A percentile compares a stretch with the other conserved stretches of the same genome.
Conservation (phyloP, 805 yeast genomes). For the Brettanomyces anomalus region DNA sequence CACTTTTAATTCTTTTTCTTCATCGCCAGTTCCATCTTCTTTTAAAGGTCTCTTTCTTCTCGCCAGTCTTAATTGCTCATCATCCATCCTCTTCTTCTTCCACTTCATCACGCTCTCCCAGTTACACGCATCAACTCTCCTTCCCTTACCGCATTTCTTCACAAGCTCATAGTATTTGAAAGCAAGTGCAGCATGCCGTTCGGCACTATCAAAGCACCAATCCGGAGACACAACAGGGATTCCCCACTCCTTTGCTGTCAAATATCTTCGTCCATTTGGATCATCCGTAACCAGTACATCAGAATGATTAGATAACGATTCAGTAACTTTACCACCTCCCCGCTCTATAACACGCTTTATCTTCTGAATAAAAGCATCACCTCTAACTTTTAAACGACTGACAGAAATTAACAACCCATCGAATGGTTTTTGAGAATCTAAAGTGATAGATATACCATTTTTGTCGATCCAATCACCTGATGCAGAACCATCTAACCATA, state of each 20-base stretch:
- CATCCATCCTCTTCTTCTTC: conserved; percentile 6
- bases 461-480: neutral
- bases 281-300: conserved; percentile 41
- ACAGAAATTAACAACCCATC: conserved; percentile 32
- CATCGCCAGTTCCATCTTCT: conserved; percentile 5
- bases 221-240: conserved; percentile 47
- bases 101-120: conserved; percentile 8
- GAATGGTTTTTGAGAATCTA: conserved; percentile 31
- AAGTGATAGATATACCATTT: neutral
- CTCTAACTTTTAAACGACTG: conserved; percentile 17
- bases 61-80: neutral
- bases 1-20: conserved; percentile 18
- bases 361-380: conserved; percentile 11
- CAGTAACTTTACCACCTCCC: conserved; percentile 43
- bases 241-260: conserved; percentile 44
- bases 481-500: conserved; percentile 45
- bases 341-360: conserved; percentile 25
- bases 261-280: conserved; percentile 43
- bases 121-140: conserved; percentile 27
- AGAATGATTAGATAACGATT: conserved; percentile 36
- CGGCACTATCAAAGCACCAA: conserved; percentile 39
- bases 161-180: conserved; percentile 30
- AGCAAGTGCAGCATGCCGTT: conserved; percentile 35
- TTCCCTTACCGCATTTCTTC: conserved; percentile 12
- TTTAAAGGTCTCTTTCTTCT: neutral